Base-by-base conservation (phyloP, 352 stramenopile species). In the Pythium vanterpoolii region DNA sequence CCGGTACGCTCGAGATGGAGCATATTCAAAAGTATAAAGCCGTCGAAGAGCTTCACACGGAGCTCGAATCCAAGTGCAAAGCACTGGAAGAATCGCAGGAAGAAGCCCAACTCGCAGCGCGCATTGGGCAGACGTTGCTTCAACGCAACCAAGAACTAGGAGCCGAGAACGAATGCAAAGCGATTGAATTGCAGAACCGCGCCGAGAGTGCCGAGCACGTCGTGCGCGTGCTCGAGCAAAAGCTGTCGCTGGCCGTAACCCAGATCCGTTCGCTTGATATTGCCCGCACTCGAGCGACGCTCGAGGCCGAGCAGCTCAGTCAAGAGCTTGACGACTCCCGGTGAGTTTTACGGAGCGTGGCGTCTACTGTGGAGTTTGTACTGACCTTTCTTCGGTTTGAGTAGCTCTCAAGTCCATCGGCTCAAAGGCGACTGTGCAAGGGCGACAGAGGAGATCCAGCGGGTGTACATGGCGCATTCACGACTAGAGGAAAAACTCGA, bases 121-220 rank as follows among this genome's bases (percentile, higher is more conserved):
- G 73, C 16, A 79, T 84, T 28, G 72, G 72, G n/a, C 67, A 78
- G 55, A 76, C 74, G 47, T 56, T 84, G 34, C 64, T 84, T 4
- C 61, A 73, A 33, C 68, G 72, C n/a, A 84, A 75, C 5, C 69
- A 84, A 30, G 71, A 81, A 49, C 71, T 84, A 56, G 74, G 69
- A 5, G 72, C 62, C 16, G 68, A 81, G 54, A 78, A 66, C 34
- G 66, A 80, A 45, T 61, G 38, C 44, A 64, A 67, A 13, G 56
- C 58, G 46, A 62, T 60, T 6, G 64, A 78, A 72, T 51, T 83
- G 1, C 50, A 72, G 31, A 57, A 62, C n/a, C 66, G 72, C 14
- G 74, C 70, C 5, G 72, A 83, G 43, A 64, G 51, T n/a, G 74
- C 74, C 4, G 74, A 83, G 61, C 63, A 72, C 9, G 72, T 80